Percentiles rank a stretch among this genome's conserved stretches.
phyloP scores from a whole-genome alignment of 495 filamentous ascomycete genomes.

The Lophiotrema nucula region DNA sequence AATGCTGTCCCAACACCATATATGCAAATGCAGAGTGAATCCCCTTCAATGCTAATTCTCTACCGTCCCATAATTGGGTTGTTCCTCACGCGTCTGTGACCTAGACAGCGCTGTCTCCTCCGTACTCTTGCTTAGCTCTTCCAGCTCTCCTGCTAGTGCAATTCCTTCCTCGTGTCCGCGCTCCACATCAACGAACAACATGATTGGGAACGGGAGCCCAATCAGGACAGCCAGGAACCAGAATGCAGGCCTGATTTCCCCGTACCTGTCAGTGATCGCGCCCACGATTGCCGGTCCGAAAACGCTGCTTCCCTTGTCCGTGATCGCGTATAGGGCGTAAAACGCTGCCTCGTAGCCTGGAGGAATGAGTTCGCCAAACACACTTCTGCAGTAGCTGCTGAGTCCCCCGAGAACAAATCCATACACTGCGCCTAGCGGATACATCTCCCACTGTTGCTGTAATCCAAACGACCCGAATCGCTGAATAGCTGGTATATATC shows the following conservation, averaged over 20 bases:
- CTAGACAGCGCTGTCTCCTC: background rate
- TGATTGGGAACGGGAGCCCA: conserved; percentile 76
- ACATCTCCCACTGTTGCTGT: conserved; percentile 96
- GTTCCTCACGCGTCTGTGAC: background rate
- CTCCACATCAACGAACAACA: conserved; percentile 85
- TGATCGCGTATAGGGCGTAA: conserved; percentile 95
- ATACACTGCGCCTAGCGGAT: conserved; percentile 84
- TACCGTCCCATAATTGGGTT: background rate
- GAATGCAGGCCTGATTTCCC: conserved; percentile 86
- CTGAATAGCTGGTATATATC: conserved; percentile 80
- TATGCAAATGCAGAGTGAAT: background rate
- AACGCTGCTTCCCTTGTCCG: conserved; percentile 91
- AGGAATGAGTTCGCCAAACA: conserved; percentile 90
- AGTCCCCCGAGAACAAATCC: conserved; percentile 90
- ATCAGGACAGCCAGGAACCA: conserved; percentile 86
- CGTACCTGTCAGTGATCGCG: conserved; percentile 81
- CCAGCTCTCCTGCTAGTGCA: conserved; percentile 64
- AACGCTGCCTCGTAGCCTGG: conserved; percentile 94
- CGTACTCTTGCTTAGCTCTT: background rate
- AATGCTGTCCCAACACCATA: background rate
- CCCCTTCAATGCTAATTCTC: background rate
- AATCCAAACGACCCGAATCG: conserved; percentile 75
- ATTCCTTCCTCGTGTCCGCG: conserved; percentile 77
- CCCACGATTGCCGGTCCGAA: conserved; percentile 96
- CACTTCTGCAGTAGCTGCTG: conserved; percentile 87